Conservation (phyloP, 2,329 filamentous ascomycete species). For the Diaporthe humulicola region DNA sequence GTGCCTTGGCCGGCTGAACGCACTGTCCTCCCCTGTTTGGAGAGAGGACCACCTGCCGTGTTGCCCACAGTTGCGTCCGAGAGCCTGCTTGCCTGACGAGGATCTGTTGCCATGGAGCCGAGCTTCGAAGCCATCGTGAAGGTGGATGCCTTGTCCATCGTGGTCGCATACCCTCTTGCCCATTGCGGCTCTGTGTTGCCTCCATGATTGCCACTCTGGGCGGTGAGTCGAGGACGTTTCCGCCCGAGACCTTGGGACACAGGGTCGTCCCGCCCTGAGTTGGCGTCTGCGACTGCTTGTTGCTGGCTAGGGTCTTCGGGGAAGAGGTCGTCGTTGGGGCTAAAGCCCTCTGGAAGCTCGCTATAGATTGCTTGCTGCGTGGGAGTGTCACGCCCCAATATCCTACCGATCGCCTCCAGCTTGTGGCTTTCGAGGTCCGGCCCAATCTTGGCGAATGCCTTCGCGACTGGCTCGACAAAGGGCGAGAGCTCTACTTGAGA, state of each 20-base stretch:
- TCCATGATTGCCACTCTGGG: slow-evolving; percentile 47
- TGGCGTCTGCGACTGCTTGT: background rate
- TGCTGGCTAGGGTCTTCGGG: slow-evolving; percentile 68
- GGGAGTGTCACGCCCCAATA: slow-evolving; percentile 75
- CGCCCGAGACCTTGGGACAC: slow-evolving; percentile 46
- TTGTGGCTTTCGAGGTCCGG: slow-evolving; percentile 76
- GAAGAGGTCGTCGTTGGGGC: slow-evolving; percentile 76
- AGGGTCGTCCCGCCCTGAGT: slow-evolving; percentile 50
- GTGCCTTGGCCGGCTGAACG: slow-evolving; percentile 33
- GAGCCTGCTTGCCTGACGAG: slow-evolving; percentile 61
- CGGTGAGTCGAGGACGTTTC: slow-evolving; percentile 46
- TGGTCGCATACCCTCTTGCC: slow-evolving; percentile 66
- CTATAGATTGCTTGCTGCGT: slow-evolving; percentile 66
- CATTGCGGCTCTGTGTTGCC: slow-evolving; percentile 50
- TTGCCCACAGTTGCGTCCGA: slow-evolving; percentile 48
- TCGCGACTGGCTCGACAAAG: slow-evolving; percentile 74
- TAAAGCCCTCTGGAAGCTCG: slow-evolving; percentile 65
- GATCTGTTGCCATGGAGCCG: slow-evolving; percentile 73
- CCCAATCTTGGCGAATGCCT: slow-evolving; percentile 70
- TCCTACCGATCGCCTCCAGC: slow-evolving; percentile 77
- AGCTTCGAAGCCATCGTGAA: slow-evolving; percentile 71
- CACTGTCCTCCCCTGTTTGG: slow-evolving; percentile 47
- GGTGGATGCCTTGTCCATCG: slow-evolving; percentile 69
- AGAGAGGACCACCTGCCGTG: slow-evolving; percentile 39
- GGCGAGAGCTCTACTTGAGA: slow-evolving; percentile 74